Conservation (phyloP, 495 filamentous ascomycete genomes). For the Hyphodiscus hymeniophilus region DNA sequence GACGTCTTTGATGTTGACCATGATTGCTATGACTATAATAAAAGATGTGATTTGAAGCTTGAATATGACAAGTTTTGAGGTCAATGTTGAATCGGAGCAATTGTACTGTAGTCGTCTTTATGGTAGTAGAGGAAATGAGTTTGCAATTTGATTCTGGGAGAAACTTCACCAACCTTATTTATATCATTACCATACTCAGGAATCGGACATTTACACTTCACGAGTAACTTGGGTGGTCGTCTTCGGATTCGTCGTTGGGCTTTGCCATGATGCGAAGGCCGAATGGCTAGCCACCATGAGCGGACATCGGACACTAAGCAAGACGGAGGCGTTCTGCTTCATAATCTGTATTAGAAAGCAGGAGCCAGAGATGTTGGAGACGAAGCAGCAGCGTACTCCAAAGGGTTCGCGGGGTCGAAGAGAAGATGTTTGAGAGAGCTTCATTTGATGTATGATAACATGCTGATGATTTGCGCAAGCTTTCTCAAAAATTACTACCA, state of each 20-base stretch:
- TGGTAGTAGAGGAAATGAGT: neutral
- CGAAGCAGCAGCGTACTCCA: neutral
- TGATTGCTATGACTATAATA: constrained; percentile 8
- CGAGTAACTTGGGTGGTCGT: too few species aligned
- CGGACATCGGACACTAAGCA: too few species aligned
- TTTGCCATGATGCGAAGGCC: neutral
- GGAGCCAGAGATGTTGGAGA: neutral
- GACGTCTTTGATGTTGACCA: constrained; percentile 19
- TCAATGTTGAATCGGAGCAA: too few species aligned
- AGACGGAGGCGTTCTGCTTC: too few species aligned
- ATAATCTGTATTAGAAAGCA: neutral
- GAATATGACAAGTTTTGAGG: too few species aligned
- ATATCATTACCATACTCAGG: neutral
- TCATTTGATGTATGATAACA: too few species aligned
- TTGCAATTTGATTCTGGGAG: too few species aligned
- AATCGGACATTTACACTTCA: too few species aligned
- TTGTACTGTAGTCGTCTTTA: neutral
- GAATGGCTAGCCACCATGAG: neutral
- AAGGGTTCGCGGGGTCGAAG: neutral
- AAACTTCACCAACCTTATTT: neutral
- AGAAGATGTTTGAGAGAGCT: too few species aligned
- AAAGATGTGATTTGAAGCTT: too few species aligned
- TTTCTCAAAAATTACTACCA: too few species aligned
- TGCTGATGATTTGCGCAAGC: too few species aligned
- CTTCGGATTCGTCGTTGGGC: neutral